These are phyloP conservation scores for Hapsidospora chrysogenum DNA, from an alignment of 495 filamentous ascomycete genomes.

Conservation along the genomic window DNA sequence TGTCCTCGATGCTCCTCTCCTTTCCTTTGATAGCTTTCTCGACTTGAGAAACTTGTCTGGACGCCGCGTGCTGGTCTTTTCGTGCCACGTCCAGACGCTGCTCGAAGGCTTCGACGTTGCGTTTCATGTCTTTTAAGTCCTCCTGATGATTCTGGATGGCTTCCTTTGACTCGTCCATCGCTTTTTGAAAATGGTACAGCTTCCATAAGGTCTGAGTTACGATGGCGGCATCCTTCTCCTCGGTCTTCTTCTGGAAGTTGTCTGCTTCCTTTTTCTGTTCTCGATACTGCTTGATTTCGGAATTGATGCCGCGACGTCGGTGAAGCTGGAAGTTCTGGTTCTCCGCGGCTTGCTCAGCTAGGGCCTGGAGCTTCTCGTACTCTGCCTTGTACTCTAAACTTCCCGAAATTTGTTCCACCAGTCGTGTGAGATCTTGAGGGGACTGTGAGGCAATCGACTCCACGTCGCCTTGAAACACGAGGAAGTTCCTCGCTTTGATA, in stretches of 20 bases:
- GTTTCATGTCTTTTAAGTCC: conserved; percentile 84
- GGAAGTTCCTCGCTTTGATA: conserved; percentile 93
- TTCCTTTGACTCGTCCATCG: conserved; percentile 80
- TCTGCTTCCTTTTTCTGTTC: conserved; percentile 96
- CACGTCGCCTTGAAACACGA: conserved; percentile 97
- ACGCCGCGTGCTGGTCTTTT: conserved; percentile 62
- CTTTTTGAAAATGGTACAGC: conserved; percentile 82
- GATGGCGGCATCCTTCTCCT: conserved; percentile 81
- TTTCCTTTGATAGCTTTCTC: conserved; percentile 71
- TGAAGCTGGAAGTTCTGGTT: conserved; percentile 76
- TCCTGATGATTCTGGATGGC: conserved; percentile 91
- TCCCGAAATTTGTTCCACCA: conserved; percentile 96
- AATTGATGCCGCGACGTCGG: conserved; percentile 84
- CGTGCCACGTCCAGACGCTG: conserved; percentile 72
- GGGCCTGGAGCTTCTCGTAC: conserved; percentile 75
- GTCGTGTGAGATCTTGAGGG: conserved; percentile 77
- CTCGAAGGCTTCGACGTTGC: conserved; percentile 75
- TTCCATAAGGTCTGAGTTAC: conserved; percentile 96
- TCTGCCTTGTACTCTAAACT: conserved; percentile 91
- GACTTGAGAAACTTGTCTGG: conserved; percentile 61
- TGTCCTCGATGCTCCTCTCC: conserved; percentile 77
- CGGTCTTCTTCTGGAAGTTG: conserved; percentile 69
- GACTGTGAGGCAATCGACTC: conserved; percentile 95
- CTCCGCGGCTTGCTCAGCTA: conserved; percentile 73
- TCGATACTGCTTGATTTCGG: conserved; percentile 92